A percentile compares a stretch with the other conserved stretches of the same genome.
Conservation (phyloP, 331 rosid species). For the Pyrus hybrid region DNA sequence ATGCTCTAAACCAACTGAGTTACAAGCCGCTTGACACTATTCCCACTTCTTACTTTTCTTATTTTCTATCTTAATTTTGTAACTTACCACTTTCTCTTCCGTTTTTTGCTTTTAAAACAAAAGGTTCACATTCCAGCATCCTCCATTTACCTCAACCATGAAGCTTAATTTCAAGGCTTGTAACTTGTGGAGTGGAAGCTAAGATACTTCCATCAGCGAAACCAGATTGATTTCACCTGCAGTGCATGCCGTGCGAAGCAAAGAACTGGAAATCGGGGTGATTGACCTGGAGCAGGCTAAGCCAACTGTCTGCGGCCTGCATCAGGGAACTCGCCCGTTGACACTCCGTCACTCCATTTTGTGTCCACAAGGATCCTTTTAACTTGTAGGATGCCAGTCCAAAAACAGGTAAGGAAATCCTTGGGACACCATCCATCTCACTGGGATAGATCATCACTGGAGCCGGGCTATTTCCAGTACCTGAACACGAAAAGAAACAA, state of each 20-base stretch:
- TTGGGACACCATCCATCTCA: conserved; percentile 43
- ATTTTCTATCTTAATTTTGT: conserved; percentile 10
- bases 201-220: conserved; percentile 1
- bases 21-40: no score
- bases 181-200: conserved; percentile 10
- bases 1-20: no score
- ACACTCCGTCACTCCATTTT: conserved; percentile 36
- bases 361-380: conserved; percentile 54
- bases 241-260: conserved; percentile 41
- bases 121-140: not conserved
- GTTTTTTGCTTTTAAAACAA: conserved; percentile 15
- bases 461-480: conserved; percentile 31
- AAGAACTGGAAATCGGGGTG: conserved; percentile 76
- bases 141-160: not conserved
- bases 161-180: conserved; percentile 25
- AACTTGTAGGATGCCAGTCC: conserved; percentile 72
- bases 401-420: conserved; percentile 40
- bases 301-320: conserved; percentile 66
- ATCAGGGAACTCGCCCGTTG: conserved; percentile 41
- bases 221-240: conserved; percentile 33
- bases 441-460: conserved; percentile 44
- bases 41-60: not conserved
- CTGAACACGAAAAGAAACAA: conserved; percentile 16
- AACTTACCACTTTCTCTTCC: not conserved
- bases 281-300: conserved; percentile 44